Evolutionary conservation across 306 rosid species (phyloP), one percentile per base, ranked within the genome.

Genomic region (Aeschynomene evenia): DNA sequence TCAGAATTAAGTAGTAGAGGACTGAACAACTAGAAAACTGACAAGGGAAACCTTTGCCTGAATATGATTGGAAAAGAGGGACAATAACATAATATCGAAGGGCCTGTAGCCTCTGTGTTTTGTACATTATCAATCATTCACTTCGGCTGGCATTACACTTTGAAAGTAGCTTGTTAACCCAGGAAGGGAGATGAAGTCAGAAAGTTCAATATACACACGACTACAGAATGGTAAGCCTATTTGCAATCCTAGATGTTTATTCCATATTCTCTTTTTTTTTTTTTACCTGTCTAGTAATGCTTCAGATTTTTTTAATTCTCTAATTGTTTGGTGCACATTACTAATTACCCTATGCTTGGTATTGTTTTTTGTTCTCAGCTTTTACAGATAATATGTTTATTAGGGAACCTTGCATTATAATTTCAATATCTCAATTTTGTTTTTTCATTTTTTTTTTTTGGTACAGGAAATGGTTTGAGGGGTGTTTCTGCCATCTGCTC

Each of bases 1-100:
- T 82, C 84, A 0, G 91, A 87, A 71, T 73, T 85, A 86, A 73
- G 71, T 52, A 70, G 65, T 57, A 82, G 84, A 61, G 84, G 71
- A 68, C 33, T 68, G 20, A 80, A 75, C 45, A 71, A 58, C 52
- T 31, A 39, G 77, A 48, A 63, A 53, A 60, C 53, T 26, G 37
- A 10, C 46, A 72, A 70, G 62, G 65, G 58, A 58, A 71, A 58
- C 15, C 54, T 36, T 48, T 76, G 70, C 78, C 21, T 70, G 52
- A 39, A 64, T 69, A 28, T 40, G 78, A 58, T 53, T 28, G 15
- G 28, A 9, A 15, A 40, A 42, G 56, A 70, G 51, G 16, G 42
- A 42, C 15, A 54, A 20, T 64, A 26, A 18, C 22, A 19, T 11
- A 28, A 70, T 39, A 15, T 55, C 29, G 28, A 5, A 16, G 59